These are phyloP conservation scores for Teratosphaeria viscida DNA, from an alignment of 2,329 filamentous ascomycete species.

Conservation along the genomic window DNA sequence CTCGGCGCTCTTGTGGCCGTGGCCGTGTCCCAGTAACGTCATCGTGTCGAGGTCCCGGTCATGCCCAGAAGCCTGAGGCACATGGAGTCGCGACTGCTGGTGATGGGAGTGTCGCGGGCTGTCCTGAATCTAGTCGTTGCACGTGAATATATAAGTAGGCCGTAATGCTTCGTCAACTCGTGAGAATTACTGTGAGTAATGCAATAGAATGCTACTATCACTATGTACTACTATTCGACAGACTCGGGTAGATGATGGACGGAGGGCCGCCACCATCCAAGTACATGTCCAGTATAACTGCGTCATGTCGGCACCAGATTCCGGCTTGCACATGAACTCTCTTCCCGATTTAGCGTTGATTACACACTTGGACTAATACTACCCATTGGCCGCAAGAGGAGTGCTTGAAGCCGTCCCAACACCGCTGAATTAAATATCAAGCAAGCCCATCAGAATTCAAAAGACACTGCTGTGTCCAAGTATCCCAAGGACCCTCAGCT, in stretches of 20 bases:
- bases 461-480: no score
- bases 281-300: background rate
- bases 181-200: background rate
- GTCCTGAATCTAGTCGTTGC: background rate
- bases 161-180: background rate
- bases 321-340: background rate
- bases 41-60: constrained; percentile 6
- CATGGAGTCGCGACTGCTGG: no score
- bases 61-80: no score
- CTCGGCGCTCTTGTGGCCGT: constrained; percentile 11
- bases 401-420: no score
- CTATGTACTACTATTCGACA: background rate
- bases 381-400: no score
- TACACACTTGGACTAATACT: background rate
- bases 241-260: background rate
- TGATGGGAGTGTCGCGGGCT: background rate
- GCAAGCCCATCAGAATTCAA: no score
- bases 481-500: no score
- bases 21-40: constrained; percentile 18
- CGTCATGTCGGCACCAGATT: background rate
- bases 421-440: no score
- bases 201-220: background rate
- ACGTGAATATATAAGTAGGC: background rate
- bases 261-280: no score
- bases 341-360: background rate